These are phyloP conservation scores for Escallonia rubra DNA, from an alignment of 129 eudicot genomes.

Conservation along the genomic window DNA sequence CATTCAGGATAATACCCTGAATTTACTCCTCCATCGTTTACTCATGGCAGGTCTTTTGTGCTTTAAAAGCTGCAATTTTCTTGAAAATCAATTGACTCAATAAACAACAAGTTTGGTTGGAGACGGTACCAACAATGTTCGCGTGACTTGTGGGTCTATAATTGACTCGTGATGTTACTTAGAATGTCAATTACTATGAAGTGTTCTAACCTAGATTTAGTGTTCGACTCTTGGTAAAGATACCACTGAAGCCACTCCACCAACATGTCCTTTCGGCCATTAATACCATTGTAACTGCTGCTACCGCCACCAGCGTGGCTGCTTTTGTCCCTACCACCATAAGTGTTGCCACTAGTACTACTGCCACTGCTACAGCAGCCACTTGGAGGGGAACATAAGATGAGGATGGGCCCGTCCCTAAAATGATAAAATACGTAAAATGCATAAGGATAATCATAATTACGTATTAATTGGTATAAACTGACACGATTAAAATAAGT, in stretches of 20 bases:
- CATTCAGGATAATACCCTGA: too few species aligned
- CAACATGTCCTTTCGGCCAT: constrained; percentile 20
- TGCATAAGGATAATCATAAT: constrained; percentile 9
- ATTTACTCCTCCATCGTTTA: too few species aligned
- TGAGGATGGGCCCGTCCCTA: constrained; percentile 35
- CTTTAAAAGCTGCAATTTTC: too few species aligned
- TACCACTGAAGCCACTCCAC: constrained; percentile 31
- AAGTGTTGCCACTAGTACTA: constrained; percentile 31
- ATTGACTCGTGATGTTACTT: too few species aligned
- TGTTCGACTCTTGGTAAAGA: constrained; percentile 31
- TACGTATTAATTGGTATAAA: not conserved
- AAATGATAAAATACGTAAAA: constrained; percentile 22
- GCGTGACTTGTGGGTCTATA: too few species aligned
- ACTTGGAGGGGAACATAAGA: constrained; percentile 31
- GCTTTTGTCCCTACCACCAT: constrained; percentile 33
- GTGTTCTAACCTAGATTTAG: constrained; percentile 35
- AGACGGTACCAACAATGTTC: too few species aligned
- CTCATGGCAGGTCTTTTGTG: too few species aligned
- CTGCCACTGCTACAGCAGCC: constrained; percentile 37
- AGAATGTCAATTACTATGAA: not conserved
- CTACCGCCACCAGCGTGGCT: constrained; percentile 35
- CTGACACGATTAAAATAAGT: not conserved
- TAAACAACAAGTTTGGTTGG: too few species aligned
- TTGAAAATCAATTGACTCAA: too few species aligned
- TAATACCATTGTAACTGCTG: constrained; percentile 21